phyloP scores from a whole-genome alignment of 2,329 filamentous ascomycete genomes.

The Parasarocladium wereldwijsianum region DNA sequence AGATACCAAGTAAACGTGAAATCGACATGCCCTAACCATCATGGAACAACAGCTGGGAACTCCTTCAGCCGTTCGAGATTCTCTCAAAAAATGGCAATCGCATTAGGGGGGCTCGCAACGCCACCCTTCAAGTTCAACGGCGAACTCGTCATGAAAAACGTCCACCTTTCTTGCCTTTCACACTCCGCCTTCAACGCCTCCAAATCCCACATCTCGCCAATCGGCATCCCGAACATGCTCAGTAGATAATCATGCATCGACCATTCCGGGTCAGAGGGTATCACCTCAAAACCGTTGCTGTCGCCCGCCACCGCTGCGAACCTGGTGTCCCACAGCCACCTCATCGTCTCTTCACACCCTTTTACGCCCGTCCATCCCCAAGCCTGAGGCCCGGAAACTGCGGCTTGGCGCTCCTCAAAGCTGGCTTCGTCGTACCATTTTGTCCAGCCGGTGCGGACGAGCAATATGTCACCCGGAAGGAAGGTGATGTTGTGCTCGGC shows the following conservation, averaged over 20 bases:
- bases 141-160: conserved; percentile 4
- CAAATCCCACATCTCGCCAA: conserved; percentile 6
- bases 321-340: conserved; percentile 56
- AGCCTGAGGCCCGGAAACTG: background rate
- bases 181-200: conserved; percentile 3
- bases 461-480: conserved; percentile 49
- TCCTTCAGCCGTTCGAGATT: too few species aligned
- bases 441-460: conserved; percentile 49
- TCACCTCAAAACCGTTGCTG: conserved; percentile 46
- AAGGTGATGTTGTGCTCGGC: conserved; percentile 47
- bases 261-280: conserved; percentile 21
- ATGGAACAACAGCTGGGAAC: too few species aligned
- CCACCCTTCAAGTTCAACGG: conserved; percentile 4
- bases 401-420: background rate
- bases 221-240: conserved; percentile 4
- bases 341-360: conserved; percentile 33
- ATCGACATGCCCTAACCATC: too few species aligned
- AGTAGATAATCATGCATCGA: conserved; percentile 4
- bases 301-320: conserved; percentile 54
- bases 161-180: conserved; percentile 3
- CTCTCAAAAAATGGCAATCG: conserved; percentile 2
- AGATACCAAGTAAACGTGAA: too few species aligned
- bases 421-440: conserved; percentile 16
- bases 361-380: conserved; percentile 22
- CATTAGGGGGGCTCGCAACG: conserved; percentile 4